These are phyloP conservation scores for Colletotrichum sp. DNA, from an alignment of 2,329 filamentous ascomycete genomes.

Conservation along the genomic window DNA sequence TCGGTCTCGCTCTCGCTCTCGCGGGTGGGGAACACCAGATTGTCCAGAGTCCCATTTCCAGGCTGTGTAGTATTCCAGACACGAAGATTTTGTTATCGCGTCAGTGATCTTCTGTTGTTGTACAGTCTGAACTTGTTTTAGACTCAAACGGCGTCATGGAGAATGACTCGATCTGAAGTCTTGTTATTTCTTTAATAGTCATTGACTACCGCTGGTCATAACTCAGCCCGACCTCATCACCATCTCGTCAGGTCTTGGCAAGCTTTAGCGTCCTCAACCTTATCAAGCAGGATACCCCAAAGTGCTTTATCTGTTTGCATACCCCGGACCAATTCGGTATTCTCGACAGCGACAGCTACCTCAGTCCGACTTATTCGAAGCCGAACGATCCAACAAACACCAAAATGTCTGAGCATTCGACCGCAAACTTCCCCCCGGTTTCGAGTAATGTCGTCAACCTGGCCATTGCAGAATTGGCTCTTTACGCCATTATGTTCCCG, in stretches of 20 bases:
- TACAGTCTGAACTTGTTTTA: not conserved
- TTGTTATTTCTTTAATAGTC: not conserved
- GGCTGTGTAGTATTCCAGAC: conserved; percentile 3
- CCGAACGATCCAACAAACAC: not conserved
- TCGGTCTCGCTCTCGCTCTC: conserved; percentile 16
- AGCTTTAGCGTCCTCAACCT: not conserved
- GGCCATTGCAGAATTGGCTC: conserved; percentile 24
- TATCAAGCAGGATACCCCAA: not conserved
- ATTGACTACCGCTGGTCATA: not conserved
- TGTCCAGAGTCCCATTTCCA: not conserved
- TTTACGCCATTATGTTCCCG: conserved; percentile 24
- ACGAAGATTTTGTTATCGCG: not conserved
- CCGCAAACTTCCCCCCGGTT: not conserved
- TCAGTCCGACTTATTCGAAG: not conserved
- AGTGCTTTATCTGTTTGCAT: not conserved
- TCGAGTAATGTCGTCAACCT: conserved; percentile 11
- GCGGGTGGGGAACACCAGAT: not conserved
- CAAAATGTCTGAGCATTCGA: not conserved
- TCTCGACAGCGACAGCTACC: not conserved
- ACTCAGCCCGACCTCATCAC: not conserved
- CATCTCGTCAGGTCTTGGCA: not conserved
- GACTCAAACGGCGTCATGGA: not conserved
- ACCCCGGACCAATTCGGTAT: not conserved
- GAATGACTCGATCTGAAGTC: not conserved
- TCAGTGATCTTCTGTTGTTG: not conserved